Evolutionary conservation across 2,329 filamentous ascomycete genomes (phyloP).

Genomic region (Orbilia oligospora): DNA sequence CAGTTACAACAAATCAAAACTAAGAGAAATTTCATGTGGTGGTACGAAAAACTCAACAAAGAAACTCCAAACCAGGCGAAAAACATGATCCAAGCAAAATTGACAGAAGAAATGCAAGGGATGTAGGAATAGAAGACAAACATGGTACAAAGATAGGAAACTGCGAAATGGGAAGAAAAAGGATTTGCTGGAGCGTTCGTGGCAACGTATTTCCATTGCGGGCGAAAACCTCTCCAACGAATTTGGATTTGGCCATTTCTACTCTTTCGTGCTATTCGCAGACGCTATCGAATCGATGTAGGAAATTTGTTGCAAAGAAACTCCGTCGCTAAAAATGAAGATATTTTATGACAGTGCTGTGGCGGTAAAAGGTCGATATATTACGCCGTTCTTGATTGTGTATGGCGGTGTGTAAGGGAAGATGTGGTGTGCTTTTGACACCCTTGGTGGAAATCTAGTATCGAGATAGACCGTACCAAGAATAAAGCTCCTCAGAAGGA

Average conservation of each 20-base stretch:
- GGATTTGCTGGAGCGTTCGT: constrained; percentile 25
- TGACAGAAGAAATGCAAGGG: constrained; percentile 40
- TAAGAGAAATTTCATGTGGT: constrained; percentile 34
- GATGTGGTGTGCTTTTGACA: not conserved
- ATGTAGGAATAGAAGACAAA: constrained; percentile 25
- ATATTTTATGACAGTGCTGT: constrained; percentile 9
- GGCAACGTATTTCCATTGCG: constrained; percentile 13
- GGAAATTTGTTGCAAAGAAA: constrained; percentile 26
- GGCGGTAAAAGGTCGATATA: constrained; percentile 27
- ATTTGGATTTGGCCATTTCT: constrained; percentile 18
- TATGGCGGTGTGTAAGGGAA: not conserved
- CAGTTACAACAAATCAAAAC: constrained; percentile 22
- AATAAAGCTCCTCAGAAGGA: constrained; percentile 45
- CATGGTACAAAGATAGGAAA: constrained; percentile 46
- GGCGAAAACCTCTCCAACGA: constrained; percentile 6
- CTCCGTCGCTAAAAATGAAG: constrained; percentile 47
- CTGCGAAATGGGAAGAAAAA: constrained; percentile 37
- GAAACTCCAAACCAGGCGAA: constrained; percentile 34
- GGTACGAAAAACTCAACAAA: constrained; percentile 2
- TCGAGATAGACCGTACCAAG: constrained; percentile 13
- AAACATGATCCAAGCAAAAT: constrained; percentile 40
- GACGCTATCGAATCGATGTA: constrained; percentile 23
- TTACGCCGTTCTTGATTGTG: constrained; percentile 1
- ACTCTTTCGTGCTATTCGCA: constrained; percentile 16
- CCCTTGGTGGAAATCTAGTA: not conserved